These are phyloP conservation scores for Boechera stricta DNA, from an alignment of 345 rosid genomes.

Conservation along the genomic window DNA sequence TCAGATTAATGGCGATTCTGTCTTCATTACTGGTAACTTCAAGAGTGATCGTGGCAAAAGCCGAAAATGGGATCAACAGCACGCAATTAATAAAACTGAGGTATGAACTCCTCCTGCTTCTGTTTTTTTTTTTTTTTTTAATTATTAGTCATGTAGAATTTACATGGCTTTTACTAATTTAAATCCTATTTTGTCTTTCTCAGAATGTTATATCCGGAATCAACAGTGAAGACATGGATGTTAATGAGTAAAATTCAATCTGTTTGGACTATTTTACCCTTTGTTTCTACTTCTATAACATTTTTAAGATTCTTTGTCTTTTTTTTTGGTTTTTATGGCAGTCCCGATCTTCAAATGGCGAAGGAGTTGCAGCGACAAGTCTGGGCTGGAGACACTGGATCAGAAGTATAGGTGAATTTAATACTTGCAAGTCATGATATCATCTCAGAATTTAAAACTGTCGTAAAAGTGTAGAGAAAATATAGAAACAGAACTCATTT, in stretches of 20 bases:
- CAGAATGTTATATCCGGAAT: constrained; percentile 77
- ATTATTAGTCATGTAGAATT: background rate
- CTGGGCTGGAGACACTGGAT: background rate
- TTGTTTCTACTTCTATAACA: constrained; percentile 11
- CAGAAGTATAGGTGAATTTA: constrained; percentile 16
- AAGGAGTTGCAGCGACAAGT: constrained; percentile 9
- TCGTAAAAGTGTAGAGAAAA: constrained; percentile 23
- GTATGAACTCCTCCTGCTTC: constrained; percentile 48
- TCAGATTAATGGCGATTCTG: constrained; percentile 85
- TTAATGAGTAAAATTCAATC: constrained; percentile 51
- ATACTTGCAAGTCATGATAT: background rate
- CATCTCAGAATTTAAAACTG: constrained; percentile 6
- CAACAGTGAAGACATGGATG: constrained; percentile 59
- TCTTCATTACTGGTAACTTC: constrained; percentile 77
- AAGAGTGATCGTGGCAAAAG: constrained; percentile 58
- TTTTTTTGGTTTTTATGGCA: background rate
- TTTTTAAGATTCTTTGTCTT: background rate
- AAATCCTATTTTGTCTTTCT: constrained; percentile 17
- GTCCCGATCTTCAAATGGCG: constrained; percentile 14
- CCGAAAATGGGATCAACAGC: constrained; percentile 69
- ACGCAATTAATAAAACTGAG: constrained; percentile 68
- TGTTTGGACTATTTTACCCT: constrained; percentile 5
- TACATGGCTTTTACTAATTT: constrained; percentile 20
- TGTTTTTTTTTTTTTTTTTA: constrained; percentile 19
- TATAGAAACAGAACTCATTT: constrained; percentile 18